Percentiles rank a stretch among this genome's conserved stretches.
Conservation (phyloP, 371 early-diverging fungal genomes). For the Saksenaea vasiformis region DNA sequence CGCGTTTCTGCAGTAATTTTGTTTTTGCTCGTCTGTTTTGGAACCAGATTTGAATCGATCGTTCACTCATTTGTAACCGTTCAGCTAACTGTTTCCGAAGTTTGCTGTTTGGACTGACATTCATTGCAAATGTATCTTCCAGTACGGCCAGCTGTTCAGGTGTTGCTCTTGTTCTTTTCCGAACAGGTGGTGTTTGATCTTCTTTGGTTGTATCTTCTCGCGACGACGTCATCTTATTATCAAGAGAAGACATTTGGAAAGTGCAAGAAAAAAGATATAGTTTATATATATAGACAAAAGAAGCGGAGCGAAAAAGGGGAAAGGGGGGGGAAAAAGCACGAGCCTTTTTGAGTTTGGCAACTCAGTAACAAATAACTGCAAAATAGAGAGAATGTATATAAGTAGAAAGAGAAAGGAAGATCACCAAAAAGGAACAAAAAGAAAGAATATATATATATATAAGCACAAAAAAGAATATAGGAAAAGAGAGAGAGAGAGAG, state of each 20-base stretch:
- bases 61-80: slow-evolving; percentile 88
- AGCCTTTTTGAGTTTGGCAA: neutral
- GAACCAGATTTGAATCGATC: slow-evolving; percentile 99
- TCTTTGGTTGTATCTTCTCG: slow-evolving; percentile 1
- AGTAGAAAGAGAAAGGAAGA: slow-evolving; percentile 7
- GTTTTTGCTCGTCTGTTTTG: slow-evolving; percentile 97
- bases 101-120: slow-evolving; percentile 76
- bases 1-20: slow-evolving; percentile 70
- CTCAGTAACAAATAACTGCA: neutral
- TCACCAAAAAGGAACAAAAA: slow-evolving; percentile 9
- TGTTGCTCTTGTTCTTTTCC: slow-evolving; percentile 75
- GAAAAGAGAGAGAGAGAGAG: slow-evolving; percentile 8
- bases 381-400: slow-evolving; percentile 7
- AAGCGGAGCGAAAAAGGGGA: neutral
- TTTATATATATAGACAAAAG: slow-evolving; percentile 4
- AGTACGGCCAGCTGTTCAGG: slow-evolving; percentile 76
- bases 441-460: neutral
- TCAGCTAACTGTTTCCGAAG: slow-evolving; percentile 84
- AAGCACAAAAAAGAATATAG: neutral
- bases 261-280: slow-evolving; percentile 6
- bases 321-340: slow-evolving; percentile 10
- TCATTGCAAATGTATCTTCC: slow-evolving; percentile 73
- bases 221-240: neutral
- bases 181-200: slow-evolving; percentile 14
- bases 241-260: slow-evolving; percentile 1